Conservation (phyloP, 2,329 filamentous ascomycete species). For the Sclerotinia trifoliorum region DNA sequence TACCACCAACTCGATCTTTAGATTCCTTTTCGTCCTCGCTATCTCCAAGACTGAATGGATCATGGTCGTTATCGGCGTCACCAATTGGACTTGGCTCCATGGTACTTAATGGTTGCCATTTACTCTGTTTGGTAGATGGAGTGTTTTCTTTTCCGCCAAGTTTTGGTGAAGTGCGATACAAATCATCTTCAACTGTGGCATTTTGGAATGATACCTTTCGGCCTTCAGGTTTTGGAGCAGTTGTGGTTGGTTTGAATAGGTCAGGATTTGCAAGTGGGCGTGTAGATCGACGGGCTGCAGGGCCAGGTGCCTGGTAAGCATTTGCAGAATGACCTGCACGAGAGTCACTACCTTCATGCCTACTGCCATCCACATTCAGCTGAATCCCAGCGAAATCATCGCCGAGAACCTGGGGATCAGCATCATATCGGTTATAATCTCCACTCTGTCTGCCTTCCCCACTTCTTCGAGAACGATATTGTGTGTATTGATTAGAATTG, state of each 20-base stretch:
- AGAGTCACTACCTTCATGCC: slow-evolving; percentile 39
- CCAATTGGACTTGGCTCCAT: slow-evolving; percentile 81
- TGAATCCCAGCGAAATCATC: slow-evolving; percentile 82
- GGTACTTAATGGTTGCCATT: slow-evolving; percentile 92
- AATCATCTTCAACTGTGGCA: slow-evolving; percentile 65
- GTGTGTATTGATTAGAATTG: slow-evolving; percentile 40
- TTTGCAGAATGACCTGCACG: not conserved
- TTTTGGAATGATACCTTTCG: slow-evolving; percentile 57
- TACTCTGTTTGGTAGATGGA: slow-evolving; percentile 69
- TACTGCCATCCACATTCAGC: slow-evolving; percentile 64
- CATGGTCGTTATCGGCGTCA: slow-evolving; percentile 71
- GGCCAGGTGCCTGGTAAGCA: slow-evolving; percentile 43
- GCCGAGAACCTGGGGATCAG: slow-evolving; percentile 83
- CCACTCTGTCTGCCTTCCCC: slow-evolving; percentile 72
- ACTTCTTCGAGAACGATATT: slow-evolving; percentile 47
- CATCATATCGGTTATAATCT: slow-evolving; percentile 90
- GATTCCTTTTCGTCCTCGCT: slow-evolving; percentile 87
- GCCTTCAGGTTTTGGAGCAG: slow-evolving; percentile 44
- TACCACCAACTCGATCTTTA: slow-evolving; percentile 54
- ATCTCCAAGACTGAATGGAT: slow-evolving; percentile 94
- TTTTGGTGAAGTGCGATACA: slow-evolving; percentile 66
- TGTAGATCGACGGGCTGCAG: slow-evolving; percentile 55
- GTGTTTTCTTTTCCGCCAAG: slow-evolving; percentile 52
- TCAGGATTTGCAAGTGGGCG: slow-evolving; percentile 73
- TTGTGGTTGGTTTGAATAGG: slow-evolving; percentile 69